Percentiles rank a stretch among this genome's conserved stretches.
phyloP scores from a whole-genome alignment of 192 early-diverging fungal species.

The Coemansia sp. region DNA sequence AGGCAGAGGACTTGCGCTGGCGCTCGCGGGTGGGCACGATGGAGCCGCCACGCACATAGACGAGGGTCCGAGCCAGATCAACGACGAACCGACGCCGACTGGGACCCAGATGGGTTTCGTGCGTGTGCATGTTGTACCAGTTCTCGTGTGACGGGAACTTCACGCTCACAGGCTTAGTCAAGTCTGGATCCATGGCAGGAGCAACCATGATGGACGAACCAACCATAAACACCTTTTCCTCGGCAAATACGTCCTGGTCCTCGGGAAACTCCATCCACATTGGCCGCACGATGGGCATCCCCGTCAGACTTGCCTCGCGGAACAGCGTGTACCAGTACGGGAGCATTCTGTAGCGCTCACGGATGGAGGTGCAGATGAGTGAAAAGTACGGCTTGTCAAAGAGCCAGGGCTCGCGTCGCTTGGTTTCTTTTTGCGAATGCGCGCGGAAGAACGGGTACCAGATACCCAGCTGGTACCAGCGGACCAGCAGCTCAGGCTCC shows the following conservation, averaged over 20 bases:
- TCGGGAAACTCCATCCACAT: slow-evolving; percentile 88
- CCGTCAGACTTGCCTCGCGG: slow-evolving; percentile 69
- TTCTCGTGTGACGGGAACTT: slow-evolving; percentile 72
- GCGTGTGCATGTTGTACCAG: slow-evolving; percentile 61
- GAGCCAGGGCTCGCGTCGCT: slow-evolving; percentile 95
- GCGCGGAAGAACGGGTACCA: slow-evolving; percentile 98
- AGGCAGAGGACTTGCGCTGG: slow-evolving; percentile 73
- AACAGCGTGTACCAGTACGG: slow-evolving; percentile 95
- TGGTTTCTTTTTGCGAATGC: slow-evolving; percentile 95
- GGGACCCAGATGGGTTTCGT: slow-evolving; percentile 32
- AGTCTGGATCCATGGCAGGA: slow-evolving; percentile 61
- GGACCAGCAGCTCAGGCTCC: slow-evolving; percentile 76
- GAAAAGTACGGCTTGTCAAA: slow-evolving; percentile 82
- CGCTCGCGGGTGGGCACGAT: slow-evolving; percentile 88
- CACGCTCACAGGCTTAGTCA: slow-evolving; percentile 54
- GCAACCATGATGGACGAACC: slow-evolving; percentile 78
- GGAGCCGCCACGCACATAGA: slow-evolving; percentile 80
- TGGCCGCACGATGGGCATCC: slow-evolving; percentile 84
- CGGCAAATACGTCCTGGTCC: slow-evolving; percentile 70
- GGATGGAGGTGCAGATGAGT: slow-evolving; percentile 76
- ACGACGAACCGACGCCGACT: slow-evolving; percentile 63
- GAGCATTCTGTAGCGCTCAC: slow-evolving; percentile 81
- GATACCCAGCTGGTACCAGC: slow-evolving; percentile 96
- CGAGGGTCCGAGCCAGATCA: slow-evolving; percentile 71
- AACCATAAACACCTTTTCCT: slow-evolving; percentile 90